Conservation (phyloP, 2,329 filamentous ascomycete genomes). For the Pseudogymnoascus sp. region DNA sequence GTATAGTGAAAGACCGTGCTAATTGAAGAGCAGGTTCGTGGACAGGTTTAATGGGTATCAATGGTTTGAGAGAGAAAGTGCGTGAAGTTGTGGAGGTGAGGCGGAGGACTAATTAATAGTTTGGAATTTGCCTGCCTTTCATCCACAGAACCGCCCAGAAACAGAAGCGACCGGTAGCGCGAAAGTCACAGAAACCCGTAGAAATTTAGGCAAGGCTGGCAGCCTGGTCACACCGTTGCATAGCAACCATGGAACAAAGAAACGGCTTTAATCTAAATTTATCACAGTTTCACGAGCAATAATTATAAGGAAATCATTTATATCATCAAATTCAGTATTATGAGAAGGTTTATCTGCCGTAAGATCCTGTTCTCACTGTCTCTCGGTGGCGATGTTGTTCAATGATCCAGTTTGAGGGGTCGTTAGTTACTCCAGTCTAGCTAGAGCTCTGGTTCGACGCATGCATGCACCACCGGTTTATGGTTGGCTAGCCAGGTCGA, state of each 20-base stretch:
- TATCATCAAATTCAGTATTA: neutral
- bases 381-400: neutral
- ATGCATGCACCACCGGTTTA: neutral
- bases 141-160: constrained; percentile 9
- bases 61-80: constrained; percentile 8
- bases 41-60: constrained; percentile 7
- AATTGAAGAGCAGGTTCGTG: constrained; percentile 9
- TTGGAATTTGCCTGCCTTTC: constrained; percentile 8
- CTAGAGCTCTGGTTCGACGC: neutral
- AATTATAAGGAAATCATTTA: neutral
- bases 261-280: neutral
- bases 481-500: neutral
- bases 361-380: neutral
- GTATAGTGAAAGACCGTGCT: neutral
- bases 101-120: constrained; percentile 10
- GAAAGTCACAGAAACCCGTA: constrained; percentile 10
- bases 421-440: neutral
- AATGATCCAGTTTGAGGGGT: neutral
- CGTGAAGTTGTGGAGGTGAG: constrained; percentile 7
- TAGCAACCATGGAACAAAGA: constrained; percentile 5
- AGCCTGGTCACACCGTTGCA: constrained; percentile 7
- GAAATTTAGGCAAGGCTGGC: constrained; percentile 9
- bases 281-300: neutral
- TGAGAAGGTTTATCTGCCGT: neutral
- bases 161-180: constrained; percentile 10